Evolutionary conservation across 805 yeast genomes (phyloP), one percentile per base, ranked within the genome.

Genomic region (Metschnikowia chrysomelidarum): DNA sequence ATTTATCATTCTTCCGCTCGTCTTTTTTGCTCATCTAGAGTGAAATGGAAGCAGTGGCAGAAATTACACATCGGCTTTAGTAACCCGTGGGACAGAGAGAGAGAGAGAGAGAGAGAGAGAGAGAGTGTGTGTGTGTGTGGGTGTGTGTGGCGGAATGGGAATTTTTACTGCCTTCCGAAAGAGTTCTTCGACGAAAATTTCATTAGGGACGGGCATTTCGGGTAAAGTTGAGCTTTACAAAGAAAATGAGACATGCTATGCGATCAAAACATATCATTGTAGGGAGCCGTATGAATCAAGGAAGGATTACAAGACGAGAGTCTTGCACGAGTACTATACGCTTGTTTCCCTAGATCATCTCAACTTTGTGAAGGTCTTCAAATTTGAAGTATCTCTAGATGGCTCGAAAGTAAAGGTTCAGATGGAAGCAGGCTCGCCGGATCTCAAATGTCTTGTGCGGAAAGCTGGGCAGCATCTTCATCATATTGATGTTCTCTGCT

Each of bases 201-300:
- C 23, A 14, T 55, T 67, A 60, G 46, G 69, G 54, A 33, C 51
- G 46, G 44, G 70, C 49, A 43, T 59, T 4, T 55, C 65, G 2
- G 69, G 68, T 0, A 47, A 36, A 8, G 70, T 64, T 6, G 65
- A 58, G n/a, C 51, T 64, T 17, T 38, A 40, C 36, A 27, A 33
- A 9, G 25, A 14, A 1, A 28, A 27, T 11, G 5, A 26, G 17
- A 9, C 18, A 14, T 12, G 22, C 2, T 61, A 55, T 36, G 83
- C 78, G 0, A 59, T 76, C 3, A 78, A 78, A 49, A 56, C 57
- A 1, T 75, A 71, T 51, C 59, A 57, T 21, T 40, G 54, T 2
- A 58, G 51, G 32, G 80, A 74, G 35, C 36, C 40, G 5, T 47
- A 60, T 36, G 77, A 74, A 44, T 39, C 64, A 2, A 57, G 55